These are phyloP conservation scores for Fragaria iinumae DNA, from an alignment of 306 rosid genomes.

Conservation along the genomic window DNA sequence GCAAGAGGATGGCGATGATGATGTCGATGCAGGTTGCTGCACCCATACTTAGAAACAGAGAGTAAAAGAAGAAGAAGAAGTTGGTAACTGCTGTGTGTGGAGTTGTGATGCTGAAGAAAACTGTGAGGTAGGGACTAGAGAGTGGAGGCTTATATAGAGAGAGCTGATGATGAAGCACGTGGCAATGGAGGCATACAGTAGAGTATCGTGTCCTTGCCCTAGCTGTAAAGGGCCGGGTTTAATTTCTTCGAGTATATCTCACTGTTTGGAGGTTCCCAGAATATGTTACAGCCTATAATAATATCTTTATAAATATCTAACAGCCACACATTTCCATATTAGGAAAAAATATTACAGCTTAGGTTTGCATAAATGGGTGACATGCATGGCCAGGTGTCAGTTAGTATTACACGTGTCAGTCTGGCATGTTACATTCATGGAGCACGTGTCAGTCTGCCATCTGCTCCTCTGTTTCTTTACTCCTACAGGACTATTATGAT, in stretches of 20 bases:
- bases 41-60: constrained; percentile 27
- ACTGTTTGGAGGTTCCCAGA: background rate
- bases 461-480: no score
- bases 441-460: no score
- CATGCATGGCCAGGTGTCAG: no score
- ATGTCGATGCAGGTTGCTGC: constrained; percentile 60
- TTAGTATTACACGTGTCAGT: no score
- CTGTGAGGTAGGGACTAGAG: background rate
- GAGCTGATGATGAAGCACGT: background rate
- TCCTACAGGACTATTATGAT: no score
- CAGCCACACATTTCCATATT: no score
- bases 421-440: no score
- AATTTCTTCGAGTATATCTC: background rate
- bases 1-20: constrained; percentile 68
- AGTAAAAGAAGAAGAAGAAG: background rate
- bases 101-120: background rate
- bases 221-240: background rate
- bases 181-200: background rate
- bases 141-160: background rate
- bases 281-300: background rate
- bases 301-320: no score
- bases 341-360: no score
- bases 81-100: background rate
- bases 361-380: no score
- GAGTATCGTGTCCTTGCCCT: background rate